These are phyloP conservation scores for Fusarium irregulare DNA, from an alignment of 2,329 filamentous ascomycete genomes.

Conservation along the genomic window DNA sequence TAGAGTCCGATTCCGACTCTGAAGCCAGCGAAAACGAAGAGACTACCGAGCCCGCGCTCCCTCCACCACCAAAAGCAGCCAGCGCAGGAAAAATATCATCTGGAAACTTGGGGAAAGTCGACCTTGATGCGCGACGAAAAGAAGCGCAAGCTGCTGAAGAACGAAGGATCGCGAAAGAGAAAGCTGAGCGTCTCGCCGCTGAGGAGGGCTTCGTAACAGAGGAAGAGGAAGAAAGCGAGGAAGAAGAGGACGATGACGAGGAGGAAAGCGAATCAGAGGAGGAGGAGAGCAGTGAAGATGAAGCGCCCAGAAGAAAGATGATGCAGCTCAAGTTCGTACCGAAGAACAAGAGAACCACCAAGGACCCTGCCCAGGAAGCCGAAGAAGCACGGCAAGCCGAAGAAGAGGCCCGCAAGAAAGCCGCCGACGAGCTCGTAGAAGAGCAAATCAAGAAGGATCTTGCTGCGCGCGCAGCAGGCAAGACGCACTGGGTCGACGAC, in stretches of 20 bases:
- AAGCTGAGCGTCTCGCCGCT: constrained; percentile 62
- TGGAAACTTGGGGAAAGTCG: constrained; percentile 63
- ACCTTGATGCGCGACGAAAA: constrained; percentile 61
- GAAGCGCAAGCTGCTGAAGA: constrained; percentile 61
- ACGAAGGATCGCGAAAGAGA: constrained; percentile 60
- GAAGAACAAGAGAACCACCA: constrained; percentile 62
- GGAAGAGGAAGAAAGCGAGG: constrained; percentile 58
- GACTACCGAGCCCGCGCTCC: constrained; percentile 51
- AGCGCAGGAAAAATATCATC: constrained; percentile 66
- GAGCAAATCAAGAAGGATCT: constrained; percentile 88
- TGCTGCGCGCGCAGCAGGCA: constrained; percentile 77
- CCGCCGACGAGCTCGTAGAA: constrained; percentile 83
- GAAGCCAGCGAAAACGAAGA: constrained; percentile 60
- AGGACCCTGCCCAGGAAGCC: constrained; percentile 49
- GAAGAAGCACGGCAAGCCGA: constrained; percentile 57
- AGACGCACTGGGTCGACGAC: constrained; percentile 90
- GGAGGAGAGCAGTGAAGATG: constrained; percentile 66
- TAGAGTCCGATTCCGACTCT: constrained; percentile 65
- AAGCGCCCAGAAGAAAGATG: constrained; percentile 67
- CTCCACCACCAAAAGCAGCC: constrained; percentile 67
- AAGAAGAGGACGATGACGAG: constrained; percentile 50
- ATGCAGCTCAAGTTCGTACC: constrained; percentile 73
- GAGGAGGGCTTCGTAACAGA: constrained; percentile 74
- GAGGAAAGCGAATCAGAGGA: constrained; percentile 57
- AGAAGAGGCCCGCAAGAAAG: constrained; percentile 73